A percentile compares a stretch with the other conserved stretches of the same genome.
Conservation (phyloP, 345 rosid genomes). For the Salix koriyanagi region DNA sequence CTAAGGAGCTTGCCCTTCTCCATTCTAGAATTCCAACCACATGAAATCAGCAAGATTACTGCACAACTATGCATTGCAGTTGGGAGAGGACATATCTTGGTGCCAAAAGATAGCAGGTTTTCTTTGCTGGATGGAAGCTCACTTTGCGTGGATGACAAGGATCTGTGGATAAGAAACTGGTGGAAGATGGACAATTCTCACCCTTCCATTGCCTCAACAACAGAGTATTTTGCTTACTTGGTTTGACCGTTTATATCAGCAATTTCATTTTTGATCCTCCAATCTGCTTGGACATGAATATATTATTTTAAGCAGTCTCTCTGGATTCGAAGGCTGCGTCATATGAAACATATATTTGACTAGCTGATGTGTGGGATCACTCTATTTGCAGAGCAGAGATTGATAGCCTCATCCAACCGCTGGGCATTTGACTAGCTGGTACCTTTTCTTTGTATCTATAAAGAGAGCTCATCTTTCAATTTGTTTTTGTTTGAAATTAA, state of each 20-base stretch:
- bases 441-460: background rate
- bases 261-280: no score
- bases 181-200: conserved; percentile 86
- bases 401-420: background rate
- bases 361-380: no score
- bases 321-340: no score
- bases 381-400: background rate
- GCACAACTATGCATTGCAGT: conserved; percentile 79
- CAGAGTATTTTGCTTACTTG: no score
- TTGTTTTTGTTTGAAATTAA: no score
- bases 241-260: no score
- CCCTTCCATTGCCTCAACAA: conserved; percentile 67
- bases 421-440: background rate
- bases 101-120: conserved; percentile 23
- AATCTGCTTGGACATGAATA: no score
- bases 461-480: no score
- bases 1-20: no score
- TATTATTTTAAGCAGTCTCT: no score
- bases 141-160: conserved; percentile 93
- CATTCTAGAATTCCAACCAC: conserved; percentile 27
- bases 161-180: conserved; percentile 64
- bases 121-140: conserved; percentile 46
- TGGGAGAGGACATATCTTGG: conserved; percentile 77
- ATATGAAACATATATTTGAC: no score
- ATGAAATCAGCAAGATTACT: conserved; percentile 84